Conservation (phyloP, 805 yeast species). For the Saturnispora diversa region DNA sequence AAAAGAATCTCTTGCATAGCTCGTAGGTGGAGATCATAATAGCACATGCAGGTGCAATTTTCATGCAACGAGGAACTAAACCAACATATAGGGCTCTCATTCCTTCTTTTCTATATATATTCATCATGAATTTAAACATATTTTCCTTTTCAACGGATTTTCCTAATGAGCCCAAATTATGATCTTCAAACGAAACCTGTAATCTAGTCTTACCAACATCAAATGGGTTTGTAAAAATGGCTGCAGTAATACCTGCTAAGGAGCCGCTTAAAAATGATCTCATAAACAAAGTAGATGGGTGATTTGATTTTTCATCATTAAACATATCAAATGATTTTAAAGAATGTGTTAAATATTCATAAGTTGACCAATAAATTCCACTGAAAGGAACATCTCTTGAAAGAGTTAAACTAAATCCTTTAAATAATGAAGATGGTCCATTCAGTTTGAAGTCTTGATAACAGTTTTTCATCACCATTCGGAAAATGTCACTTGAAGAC, state of each 20-base stretch:
- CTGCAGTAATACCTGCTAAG: constrained; percentile 76
- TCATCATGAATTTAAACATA: constrained; percentile 61
- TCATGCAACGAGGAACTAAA: constrained; percentile 72
- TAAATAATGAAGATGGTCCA: constrained; percentile 65
- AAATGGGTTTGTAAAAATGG: constrained; percentile 84
- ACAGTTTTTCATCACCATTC: constrained; percentile 33
- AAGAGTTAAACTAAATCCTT: constrained; percentile 78
- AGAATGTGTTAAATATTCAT: constrained; percentile 43
- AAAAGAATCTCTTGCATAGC: constrained; percentile 60
- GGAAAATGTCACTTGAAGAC: constrained; percentile 36
- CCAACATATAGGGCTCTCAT: constrained; percentile 81
- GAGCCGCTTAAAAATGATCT: constrained; percentile 78
- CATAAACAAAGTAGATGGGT: constrained; percentile 30
- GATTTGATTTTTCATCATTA: constrained; percentile 18
- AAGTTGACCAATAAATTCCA: constrained; percentile 88
- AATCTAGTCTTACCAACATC: constrained; percentile 95
- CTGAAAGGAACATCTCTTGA: constrained; percentile 98
- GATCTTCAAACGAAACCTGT: constrained; percentile 50
- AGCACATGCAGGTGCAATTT: constrained; percentile 96
- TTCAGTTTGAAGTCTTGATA: constrained; percentile 37
- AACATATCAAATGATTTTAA: constrained; percentile 24
- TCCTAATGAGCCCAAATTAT: constrained; percentile 13
- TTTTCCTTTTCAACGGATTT: constrained; percentile 29
- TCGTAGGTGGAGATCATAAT: constrained; percentile 97
- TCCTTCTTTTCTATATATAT: constrained; percentile 69